Conservation (phyloP, 306 rosid genomes). For the Potentilla sterilis region DNA sequence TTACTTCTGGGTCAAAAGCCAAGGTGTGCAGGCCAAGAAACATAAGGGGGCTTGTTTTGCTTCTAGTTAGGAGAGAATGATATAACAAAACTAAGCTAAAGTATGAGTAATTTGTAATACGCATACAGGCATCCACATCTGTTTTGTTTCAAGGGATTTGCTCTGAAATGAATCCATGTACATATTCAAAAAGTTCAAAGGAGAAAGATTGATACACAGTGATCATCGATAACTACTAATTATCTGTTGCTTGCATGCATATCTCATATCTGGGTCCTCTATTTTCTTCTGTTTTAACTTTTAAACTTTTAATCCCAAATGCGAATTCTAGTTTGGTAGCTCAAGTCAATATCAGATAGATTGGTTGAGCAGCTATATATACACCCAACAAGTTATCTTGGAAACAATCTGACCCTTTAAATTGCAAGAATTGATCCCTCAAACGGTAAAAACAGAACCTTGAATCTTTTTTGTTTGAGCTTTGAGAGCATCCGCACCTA, state of each 20-base stretch:
- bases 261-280: not conserved
- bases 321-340: not conserved
- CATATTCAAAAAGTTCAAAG: not conserved
- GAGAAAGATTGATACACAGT: not conserved
- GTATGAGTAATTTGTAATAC: not conserved
- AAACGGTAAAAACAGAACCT: too few species aligned
- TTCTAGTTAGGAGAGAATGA: not conserved
- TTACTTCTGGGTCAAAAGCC: not conserved
- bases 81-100: not conserved
- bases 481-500: too few species aligned
- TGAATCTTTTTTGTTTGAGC: too few species aligned
- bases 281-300: too few species aligned
- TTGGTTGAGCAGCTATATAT: not conserved
- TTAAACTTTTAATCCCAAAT: not conserved
- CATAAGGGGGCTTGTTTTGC: not conserved
- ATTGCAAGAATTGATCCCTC: too few species aligned
- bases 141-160: not conserved
- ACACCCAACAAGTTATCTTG: too few species aligned
- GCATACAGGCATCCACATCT: not conserved
- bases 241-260: too few species aligned
- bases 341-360: conserved; percentile 1
- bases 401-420: too few species aligned
- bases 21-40: not conserved
- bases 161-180: conserved; percentile 7
- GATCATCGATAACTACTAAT: not conserved